Conservation (phyloP, 2,329 filamentous ascomycete species). For the Sclerotinia glacialis region DNA sequence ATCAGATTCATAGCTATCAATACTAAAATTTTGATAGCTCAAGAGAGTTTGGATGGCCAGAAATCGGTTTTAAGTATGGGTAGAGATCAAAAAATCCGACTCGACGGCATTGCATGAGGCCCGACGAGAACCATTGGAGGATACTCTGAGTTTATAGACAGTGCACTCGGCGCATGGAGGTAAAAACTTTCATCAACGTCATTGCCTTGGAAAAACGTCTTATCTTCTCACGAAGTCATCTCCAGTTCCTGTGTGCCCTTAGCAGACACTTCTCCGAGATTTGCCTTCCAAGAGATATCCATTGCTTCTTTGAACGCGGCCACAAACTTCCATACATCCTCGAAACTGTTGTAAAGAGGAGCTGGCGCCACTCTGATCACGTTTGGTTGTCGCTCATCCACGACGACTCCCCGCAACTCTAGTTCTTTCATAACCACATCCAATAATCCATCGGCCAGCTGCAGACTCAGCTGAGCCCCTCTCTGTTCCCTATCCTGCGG, state of each 20-base stretch:
- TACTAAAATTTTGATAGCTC: not conserved
- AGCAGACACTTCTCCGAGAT: constrained; percentile 4
- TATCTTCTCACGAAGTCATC: constrained; percentile 8
- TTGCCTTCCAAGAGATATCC: constrained; percentile 32
- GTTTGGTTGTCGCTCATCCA: constrained; percentile 73
- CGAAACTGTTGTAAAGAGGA: constrained; percentile 71
- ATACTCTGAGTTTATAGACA: not conserved
- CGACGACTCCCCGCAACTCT: constrained; percentile 60
- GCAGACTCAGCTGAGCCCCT: constrained; percentile 70
- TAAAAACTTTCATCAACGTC: not conserved
- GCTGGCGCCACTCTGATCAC: constrained; percentile 73
- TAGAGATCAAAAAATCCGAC: not conserved
- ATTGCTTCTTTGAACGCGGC: constrained; percentile 43
- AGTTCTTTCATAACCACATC: constrained; percentile 60
- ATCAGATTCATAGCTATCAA: not conserved
- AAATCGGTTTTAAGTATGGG: not conserved
- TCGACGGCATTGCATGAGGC: not conserved
- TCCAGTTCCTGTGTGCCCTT: constrained; percentile 20
- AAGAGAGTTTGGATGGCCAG: not conserved
- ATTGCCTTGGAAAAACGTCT: not conserved
- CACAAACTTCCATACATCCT: constrained; percentile 61
- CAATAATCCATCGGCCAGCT: constrained; percentile 58
- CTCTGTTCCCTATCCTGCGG: constrained; percentile 60
- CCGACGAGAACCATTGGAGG: not conserved
- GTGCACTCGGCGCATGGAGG: not conserved